Evolutionary conservation across 352 stramenopile genomes (phyloP).

Genomic region (Peronospora tabacina): DNA sequence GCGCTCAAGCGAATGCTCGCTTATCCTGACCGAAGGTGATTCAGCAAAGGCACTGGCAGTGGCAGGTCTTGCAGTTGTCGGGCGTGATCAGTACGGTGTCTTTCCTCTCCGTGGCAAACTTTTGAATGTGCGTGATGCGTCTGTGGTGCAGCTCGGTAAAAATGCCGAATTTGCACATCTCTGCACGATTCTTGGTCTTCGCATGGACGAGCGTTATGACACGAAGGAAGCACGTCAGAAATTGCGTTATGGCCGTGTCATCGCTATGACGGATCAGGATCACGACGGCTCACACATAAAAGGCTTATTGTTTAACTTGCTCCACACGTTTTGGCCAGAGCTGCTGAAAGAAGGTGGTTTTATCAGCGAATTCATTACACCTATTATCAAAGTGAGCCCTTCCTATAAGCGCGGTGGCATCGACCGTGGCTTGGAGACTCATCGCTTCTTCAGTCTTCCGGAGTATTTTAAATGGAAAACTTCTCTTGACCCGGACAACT

Average conservation of each 20-base stretch:
- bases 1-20: slow-evolving; percentile 87
- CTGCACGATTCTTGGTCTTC: slow-evolving; percentile 96
- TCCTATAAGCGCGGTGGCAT: slow-evolving; percentile 43
- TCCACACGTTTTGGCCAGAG: slow-evolving; percentile 98
- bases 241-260: slow-evolving; percentile 97
- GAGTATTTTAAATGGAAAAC: slow-evolving; percentile 96
- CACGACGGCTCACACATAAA: slow-evolving; percentile 99
- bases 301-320: slow-evolving; percentile 97
- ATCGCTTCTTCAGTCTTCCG: slow-evolving; percentile 96
- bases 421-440: slow-evolving; percentile 50
- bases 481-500: slow-evolving; percentile 27
- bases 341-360: slow-evolving; percentile 93
- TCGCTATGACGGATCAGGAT: slow-evolving; percentile 99
- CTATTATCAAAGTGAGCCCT: slow-evolving; percentile 95
- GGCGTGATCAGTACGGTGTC: slow-evolving; percentile 96
- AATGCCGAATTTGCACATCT: slow-evolving; percentile 95
- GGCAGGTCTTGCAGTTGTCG: slow-evolving; percentile 96
- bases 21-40: slow-evolving; percentile 99
- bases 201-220: slow-evolving; percentile 93
- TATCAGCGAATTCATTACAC: slow-evolving; percentile 98
- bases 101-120: slow-evolving; percentile 97
- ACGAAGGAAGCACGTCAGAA: slow-evolving; percentile 82
- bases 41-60: slow-evolving; percentile 98
- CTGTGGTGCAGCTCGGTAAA: slow-evolving; percentile 79
- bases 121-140: slow-evolving; percentile 86